A percentile compares a stretch with the other conserved stretches of the same genome.
Conservation (phyloP, 768 basidiomycete species). For the Leucocoprinus leucothites region DNA sequence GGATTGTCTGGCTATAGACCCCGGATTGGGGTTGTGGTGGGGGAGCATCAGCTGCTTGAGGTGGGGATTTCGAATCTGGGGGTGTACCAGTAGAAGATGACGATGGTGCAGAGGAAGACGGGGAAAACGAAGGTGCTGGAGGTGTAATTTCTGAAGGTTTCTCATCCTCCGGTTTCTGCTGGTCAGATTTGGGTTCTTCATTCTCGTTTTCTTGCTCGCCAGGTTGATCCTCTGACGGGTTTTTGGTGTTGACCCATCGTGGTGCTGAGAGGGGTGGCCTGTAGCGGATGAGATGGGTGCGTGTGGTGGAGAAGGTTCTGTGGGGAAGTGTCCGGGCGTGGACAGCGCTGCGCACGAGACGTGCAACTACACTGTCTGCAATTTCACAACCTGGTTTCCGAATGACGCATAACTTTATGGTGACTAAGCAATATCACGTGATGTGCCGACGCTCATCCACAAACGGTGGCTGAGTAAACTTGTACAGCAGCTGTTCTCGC, state of each 20-base stretch:
- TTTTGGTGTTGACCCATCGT: slow-evolving; percentile 9
- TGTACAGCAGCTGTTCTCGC: too few relatives aligned
- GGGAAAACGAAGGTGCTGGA: slow-evolving; percentile 14
- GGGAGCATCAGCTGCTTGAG: slow-evolving; percentile 13
- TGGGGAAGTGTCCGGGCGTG: background rate
- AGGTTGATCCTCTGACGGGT: background rate
- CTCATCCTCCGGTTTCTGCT: slow-evolving; percentile 2
- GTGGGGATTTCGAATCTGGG: too few relatives aligned
- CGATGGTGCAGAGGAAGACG: slow-evolving; percentile 16
- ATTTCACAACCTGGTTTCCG: background rate
- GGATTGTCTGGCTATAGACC: slow-evolving; percentile 76
- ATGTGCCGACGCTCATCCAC: too few relatives aligned
- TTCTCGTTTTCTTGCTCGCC: background rate
- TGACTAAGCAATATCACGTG: slow-evolving; percentile 6
- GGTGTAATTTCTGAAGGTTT: slow-evolving; percentile 9
- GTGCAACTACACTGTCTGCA: slow-evolving; percentile 1
- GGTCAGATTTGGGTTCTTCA: background rate
- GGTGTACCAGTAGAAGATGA: slow-evolving; percentile 13
- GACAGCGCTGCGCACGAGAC: slow-evolving; percentile 2
- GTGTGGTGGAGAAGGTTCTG: background rate
- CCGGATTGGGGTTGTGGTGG: slow-evolving; percentile 33
- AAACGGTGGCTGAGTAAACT: too few relatives aligned
- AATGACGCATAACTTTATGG: slow-evolving; percentile 2
- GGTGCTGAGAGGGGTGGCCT: background rate
- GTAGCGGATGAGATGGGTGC: background rate